Evolutionary conservation across 2,329 filamentous ascomycete species (phyloP).

Genomic region (Penicillium hesseltinei): DNA sequence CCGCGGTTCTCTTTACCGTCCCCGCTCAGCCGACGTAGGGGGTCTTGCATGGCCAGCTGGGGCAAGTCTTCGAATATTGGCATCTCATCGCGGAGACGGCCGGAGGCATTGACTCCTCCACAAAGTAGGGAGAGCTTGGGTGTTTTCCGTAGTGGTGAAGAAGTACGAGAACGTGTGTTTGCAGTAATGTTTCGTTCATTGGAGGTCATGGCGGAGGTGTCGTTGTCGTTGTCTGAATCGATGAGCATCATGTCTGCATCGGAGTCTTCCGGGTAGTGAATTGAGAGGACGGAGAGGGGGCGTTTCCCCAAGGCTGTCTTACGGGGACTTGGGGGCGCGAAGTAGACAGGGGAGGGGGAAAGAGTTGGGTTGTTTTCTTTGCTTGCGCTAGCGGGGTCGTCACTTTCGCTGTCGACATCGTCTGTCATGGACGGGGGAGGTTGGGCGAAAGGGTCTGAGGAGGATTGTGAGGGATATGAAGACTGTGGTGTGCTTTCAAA

Average conservation of each 20-base stretch:
- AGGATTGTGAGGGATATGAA: neutral
- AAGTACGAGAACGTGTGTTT: slow-evolving; percentile 27
- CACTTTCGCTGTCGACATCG: slow-evolving; percentile 18
- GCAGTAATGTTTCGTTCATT: slow-evolving; percentile 45
- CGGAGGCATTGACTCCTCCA: slow-evolving; percentile 24
- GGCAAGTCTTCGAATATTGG: slow-evolving; percentile 36
- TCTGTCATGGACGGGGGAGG: slow-evolving; percentile 8
- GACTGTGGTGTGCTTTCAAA: neutral
- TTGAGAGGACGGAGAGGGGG: slow-evolving; percentile 43
- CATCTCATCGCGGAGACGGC: slow-evolving; percentile 27
- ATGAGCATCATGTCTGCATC: slow-evolving; percentile 32
- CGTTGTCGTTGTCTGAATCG: slow-evolving; percentile 29
- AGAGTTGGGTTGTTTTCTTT: slow-evolving; percentile 52
- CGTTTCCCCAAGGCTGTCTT: slow-evolving; percentile 43
- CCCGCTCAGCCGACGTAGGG: slow-evolving; percentile 16
- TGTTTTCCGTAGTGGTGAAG: slow-evolving; percentile 35
- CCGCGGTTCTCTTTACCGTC: slow-evolving; percentile 24
- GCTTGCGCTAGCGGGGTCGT: slow-evolving; percentile 33
- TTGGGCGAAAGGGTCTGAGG: neutral
- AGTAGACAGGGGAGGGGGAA: slow-evolving; percentile 38
- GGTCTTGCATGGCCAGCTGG: slow-evolving; percentile 14
- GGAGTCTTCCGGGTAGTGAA: slow-evolving; percentile 30
- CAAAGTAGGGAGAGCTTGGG: slow-evolving; percentile 33
- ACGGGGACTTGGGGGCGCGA: slow-evolving; percentile 36
- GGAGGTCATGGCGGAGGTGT: slow-evolving; percentile 29